These are phyloP conservation scores for Eucalyptus viminalis DNA, from an alignment of 345 rosid species.

Conservation along the genomic window DNA sequence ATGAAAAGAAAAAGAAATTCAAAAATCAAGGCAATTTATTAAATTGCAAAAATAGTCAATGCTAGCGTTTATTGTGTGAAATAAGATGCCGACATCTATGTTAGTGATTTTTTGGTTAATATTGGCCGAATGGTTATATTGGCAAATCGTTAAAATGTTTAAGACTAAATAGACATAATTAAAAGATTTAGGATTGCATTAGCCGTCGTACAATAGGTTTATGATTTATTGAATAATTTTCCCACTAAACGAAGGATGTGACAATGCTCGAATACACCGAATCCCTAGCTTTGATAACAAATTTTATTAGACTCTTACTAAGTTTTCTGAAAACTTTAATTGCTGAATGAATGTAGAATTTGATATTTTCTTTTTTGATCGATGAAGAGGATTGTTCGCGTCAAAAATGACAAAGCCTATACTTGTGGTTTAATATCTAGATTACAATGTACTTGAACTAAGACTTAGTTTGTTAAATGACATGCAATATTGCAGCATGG, in stretches of 20 bases:
- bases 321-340: neutral
- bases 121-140: neutral
- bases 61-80: neutral
- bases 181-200: neutral
- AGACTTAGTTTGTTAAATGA: neutral
- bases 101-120: neutral
- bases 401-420: neutral
- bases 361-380: neutral
- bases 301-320: neutral
- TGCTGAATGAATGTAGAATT: neutral
- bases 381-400: neutral
- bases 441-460: neutral
- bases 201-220: accelerated
- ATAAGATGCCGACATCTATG: accelerated
- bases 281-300: neutral
- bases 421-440: neutral
- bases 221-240: neutral
- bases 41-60: neutral
- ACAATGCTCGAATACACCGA: neutral
- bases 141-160: neutral
- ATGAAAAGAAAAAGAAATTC: neutral
- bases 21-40: neutral
- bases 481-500: neutral
- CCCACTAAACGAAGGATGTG: neutral
- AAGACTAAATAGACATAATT: neutral